These are phyloP conservation scores for Pseudopyrenochaeta lycopersici DNA, from an alignment of 2,329 filamentous ascomycete species.

Conservation along the genomic window DNA sequence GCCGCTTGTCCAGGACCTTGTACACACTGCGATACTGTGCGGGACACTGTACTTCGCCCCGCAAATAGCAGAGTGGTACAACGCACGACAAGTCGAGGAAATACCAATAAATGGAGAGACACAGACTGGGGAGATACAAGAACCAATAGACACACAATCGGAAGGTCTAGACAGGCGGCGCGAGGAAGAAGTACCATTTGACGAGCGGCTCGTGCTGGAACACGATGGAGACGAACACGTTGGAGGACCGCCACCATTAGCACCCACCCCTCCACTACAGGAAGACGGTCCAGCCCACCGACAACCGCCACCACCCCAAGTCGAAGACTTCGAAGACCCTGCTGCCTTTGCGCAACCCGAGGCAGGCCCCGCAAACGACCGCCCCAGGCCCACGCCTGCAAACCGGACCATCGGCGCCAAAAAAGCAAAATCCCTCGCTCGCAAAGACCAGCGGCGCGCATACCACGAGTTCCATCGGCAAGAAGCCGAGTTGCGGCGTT, in stretches of 20 bases:
- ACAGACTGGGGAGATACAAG: constrained; percentile 1
- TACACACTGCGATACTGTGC: constrained; percentile 56
- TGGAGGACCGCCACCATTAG: constrained; percentile 28
- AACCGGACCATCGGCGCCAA: constrained; percentile 56
- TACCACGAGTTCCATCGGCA: constrained; percentile 61
- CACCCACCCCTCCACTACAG: constrained; percentile 37
- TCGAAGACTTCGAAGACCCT: constrained; percentile 9
- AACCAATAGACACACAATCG: neutral
- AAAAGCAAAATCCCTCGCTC: constrained; percentile 59
- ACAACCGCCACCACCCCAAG: constrained; percentile 7
- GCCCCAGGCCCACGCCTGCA: constrained; percentile 34
- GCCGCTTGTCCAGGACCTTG: constrained; percentile 57
- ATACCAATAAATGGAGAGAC: neutral
- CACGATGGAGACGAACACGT: constrained; percentile 25
- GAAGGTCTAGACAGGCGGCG: neutral
- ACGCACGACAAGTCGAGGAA: constrained; percentile 23
- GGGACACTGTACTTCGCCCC: constrained; percentile 58
- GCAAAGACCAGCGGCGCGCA: constrained; percentile 53
- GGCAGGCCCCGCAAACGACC: constrained; percentile 45
- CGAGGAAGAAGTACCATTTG: constrained; percentile 29
- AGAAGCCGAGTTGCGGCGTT: constrained; percentile 57
- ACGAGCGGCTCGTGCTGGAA: constrained; percentile 37
- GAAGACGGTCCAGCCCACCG: constrained; percentile 5
- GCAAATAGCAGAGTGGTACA: constrained; percentile 54
- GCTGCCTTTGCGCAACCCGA: constrained; percentile 22